These are phyloP conservation scores for Neofusicoccum ribis DNA, from an alignment of 2,329 filamentous ascomycete species.

Conservation along the genomic window DNA sequence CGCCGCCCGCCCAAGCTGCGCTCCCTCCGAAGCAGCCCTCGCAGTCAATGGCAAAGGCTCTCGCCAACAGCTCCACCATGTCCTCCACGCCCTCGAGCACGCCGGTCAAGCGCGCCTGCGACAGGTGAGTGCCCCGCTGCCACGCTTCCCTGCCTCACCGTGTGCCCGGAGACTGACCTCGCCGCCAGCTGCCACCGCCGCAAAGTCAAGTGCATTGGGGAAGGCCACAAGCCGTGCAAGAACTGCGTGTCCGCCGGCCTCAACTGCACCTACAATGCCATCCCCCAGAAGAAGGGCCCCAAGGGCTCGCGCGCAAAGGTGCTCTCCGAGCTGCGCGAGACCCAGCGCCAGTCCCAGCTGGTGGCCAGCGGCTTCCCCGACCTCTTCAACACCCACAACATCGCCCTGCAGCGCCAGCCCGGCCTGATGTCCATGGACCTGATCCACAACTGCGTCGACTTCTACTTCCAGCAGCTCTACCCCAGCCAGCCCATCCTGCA, in stretches of 20 bases:
- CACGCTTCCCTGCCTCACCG: background rate
- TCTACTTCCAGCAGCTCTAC: slow-evolving; percentile 63
- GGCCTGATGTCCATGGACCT: slow-evolving; percentile 53
- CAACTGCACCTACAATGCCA: slow-evolving; percentile 64
- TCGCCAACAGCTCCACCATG: slow-evolving; percentile 15
- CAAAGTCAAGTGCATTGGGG: slow-evolving; percentile 54
- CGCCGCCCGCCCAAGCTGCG: slow-evolving; percentile 10
- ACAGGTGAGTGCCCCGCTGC: slow-evolving; percentile 36
- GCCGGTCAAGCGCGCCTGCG: slow-evolving; percentile 44
- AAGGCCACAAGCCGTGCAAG: slow-evolving; percentile 57
- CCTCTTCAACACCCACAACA: slow-evolving; percentile 43
- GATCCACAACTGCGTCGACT: slow-evolving; percentile 57
- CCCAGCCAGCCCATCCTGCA: slow-evolving; percentile 65
- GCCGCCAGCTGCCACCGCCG: slow-evolving; percentile 45
- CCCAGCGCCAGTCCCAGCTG: slow-evolving; percentile 46
- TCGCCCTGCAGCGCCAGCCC: slow-evolving; percentile 46
- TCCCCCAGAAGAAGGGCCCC: slow-evolving; percentile 64
- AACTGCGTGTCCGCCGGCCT: slow-evolving; percentile 61
- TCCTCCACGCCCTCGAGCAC: slow-evolving; percentile 29
- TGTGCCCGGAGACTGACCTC: slow-evolving; percentile 22
- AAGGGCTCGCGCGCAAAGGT: slow-evolving; percentile 64
- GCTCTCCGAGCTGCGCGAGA: slow-evolving; percentile 62
- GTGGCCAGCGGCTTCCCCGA: slow-evolving; percentile 41
- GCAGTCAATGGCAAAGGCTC: slow-evolving; percentile 20
- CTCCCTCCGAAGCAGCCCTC: slow-evolving; percentile 10